These are phyloP conservation scores for Galerina marginata DNA, from an alignment of 768 basidiomycete species.

Conservation along the genomic window DNA sequence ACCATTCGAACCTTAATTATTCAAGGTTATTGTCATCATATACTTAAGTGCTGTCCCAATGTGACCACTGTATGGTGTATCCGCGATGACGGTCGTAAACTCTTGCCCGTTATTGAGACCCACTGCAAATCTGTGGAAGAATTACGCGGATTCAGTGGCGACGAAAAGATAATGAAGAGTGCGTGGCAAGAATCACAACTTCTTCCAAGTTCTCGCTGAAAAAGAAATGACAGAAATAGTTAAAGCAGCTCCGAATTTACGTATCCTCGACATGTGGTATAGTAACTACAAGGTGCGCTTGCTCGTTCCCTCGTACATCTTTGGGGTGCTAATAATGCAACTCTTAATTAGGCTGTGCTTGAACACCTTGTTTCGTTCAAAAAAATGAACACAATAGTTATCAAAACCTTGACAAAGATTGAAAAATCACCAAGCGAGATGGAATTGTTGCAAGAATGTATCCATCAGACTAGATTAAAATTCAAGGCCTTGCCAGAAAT, in stretches of 20 bases:
- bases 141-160: conserved; percentile 23
- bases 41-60: conserved; percentile 34
- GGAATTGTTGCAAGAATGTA: not conserved
- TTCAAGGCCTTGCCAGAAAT: conserved; percentile 5
- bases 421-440: no score
- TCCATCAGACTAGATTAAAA: not conserved
- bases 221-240: conserved; percentile 7
- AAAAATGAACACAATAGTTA: conserved; percentile 10
- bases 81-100: conserved; percentile 27
- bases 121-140: conserved; percentile 30
- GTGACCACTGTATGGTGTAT: conserved; percentile 29
- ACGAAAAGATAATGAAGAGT: conserved; percentile 27
- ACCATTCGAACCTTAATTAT: conserved; percentile 31
- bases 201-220: not conserved
- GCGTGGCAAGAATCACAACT: not conserved
- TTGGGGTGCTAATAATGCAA: not conserved
- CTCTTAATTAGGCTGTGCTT: not conserved
- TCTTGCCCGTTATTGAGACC: conserved; percentile 28
- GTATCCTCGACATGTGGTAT: conserved; percentile 16
- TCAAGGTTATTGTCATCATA: conserved; percentile 34
- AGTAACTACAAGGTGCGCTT: not conserved
- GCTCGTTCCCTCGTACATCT: not conserved
- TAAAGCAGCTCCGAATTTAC: conserved; percentile 23
- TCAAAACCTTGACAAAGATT: not conserved
- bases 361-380: conserved; percentile 9